Evolutionary conservation across 192 early-diverging fungal genomes (phyloP).

Genomic region (Geranomyces michiganensis): DNA sequence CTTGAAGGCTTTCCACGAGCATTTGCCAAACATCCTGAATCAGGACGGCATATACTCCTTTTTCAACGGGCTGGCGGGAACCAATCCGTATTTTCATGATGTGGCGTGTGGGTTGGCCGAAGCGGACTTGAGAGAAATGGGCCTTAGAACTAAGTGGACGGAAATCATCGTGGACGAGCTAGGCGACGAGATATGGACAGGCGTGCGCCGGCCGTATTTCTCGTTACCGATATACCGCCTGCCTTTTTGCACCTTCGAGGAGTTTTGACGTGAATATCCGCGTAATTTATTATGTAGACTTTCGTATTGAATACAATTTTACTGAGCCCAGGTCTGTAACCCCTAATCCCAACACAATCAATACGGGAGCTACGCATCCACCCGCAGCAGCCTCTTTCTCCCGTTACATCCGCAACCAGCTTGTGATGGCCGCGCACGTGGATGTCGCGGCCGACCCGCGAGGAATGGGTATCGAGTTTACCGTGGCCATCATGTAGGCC

Average conservation of each 20-base stretch:
- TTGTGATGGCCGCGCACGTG: too few relatives aligned
- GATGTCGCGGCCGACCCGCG: too few relatives aligned
- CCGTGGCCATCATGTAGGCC: too few relatives aligned
- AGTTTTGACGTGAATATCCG: not conserved
- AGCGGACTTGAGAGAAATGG: conserved; percentile 78
- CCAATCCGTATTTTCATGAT: conserved; percentile 95
- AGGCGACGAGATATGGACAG: conserved; percentile 87
- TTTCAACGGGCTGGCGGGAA: conserved; percentile 93
- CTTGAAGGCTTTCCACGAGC: conserved; percentile 64
- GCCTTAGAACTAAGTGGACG: conserved; percentile 73
- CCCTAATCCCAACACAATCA: too few relatives aligned
- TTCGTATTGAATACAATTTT: too few relatives aligned
- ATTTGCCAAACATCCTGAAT: conserved; percentile 60
- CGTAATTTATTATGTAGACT: too few relatives aligned
- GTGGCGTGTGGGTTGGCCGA: conserved; percentile 87
- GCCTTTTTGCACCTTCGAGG: conserved; percentile 67
- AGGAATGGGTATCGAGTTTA: too few relatives aligned
- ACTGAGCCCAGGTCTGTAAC: too few relatives aligned
- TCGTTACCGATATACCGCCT: conserved; percentile 71
- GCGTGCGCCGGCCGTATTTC: conserved; percentile 80
- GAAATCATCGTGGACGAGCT: conserved; percentile 74
- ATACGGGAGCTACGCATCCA: too few relatives aligned
- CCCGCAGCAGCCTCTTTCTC: too few relatives aligned
- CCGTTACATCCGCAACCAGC: too few relatives aligned
- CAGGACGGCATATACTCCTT: conserved; percentile 85